Evolutionary conservation across 176 grass and related monocot species (phyloP).

Genomic region (Zoysia japonica): DNA sequence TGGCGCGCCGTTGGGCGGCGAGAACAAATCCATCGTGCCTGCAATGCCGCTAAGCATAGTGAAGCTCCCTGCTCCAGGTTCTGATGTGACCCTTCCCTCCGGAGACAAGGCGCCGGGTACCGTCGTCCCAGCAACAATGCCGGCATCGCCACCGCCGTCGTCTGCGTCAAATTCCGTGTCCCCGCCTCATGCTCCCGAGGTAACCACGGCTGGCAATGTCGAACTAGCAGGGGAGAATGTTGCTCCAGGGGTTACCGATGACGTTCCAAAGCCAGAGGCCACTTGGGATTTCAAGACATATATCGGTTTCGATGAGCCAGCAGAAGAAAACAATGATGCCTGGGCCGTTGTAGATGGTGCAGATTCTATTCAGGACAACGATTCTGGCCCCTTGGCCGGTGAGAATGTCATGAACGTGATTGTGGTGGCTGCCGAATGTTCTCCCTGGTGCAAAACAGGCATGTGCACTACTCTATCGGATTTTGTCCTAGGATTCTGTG

Average conservation of each 20-base stretch:
- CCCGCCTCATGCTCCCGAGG: not conserved
- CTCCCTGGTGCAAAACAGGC: constrained; percentile 97
- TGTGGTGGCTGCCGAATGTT: constrained; percentile 81
- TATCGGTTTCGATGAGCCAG: constrained; percentile 40
- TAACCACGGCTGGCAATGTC: not conserved
- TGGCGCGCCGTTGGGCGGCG: not conserved
- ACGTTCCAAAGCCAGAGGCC: constrained; percentile 8
- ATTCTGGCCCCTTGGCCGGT: constrained; percentile 67
- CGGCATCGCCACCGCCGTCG: not conserved
- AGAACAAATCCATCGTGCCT: constrained; percentile 22
- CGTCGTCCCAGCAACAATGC: not conserved
- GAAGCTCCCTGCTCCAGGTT: not conserved
- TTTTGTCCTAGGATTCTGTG: not conserved
- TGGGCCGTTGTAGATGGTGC: constrained; percentile 25
- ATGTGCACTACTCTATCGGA: not conserved
- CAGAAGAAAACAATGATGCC: constrained; percentile 9
- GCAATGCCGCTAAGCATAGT: constrained; percentile 5
- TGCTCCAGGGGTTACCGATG: constrained; percentile 1
- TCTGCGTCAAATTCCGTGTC: not conserved
- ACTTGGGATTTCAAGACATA: constrained; percentile 42
- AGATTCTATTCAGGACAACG: constrained; percentile 38
- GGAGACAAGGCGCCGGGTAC: not conserved
- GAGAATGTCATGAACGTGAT: constrained; percentile 95
- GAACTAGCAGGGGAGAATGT: not conserved
- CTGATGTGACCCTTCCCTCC: not conserved